These are phyloP conservation scores for Cladorrhinum samala DNA, from an alignment of 495 filamentous ascomycete genomes.

Conservation along the genomic window DNA sequence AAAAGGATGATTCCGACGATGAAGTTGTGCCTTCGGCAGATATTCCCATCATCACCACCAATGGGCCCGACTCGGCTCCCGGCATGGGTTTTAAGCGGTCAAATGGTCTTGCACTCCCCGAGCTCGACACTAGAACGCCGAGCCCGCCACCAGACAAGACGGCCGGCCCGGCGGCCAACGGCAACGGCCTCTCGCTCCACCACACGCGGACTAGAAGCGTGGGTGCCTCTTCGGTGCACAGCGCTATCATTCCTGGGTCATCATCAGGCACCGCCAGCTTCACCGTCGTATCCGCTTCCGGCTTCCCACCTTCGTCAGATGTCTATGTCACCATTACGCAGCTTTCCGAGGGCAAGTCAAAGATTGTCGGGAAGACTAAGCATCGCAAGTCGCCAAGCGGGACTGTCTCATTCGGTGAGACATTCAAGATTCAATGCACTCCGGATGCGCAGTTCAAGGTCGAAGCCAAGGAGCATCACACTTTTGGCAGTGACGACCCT, in stretches of 20 bases:
- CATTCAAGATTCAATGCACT: constrained; percentile 67
- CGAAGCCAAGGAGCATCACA: constrained; percentile 73
- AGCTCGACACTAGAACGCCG: constrained; percentile 23
- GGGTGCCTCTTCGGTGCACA: constrained; percentile 53
- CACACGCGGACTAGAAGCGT: constrained; percentile 66
- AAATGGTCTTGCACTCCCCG: constrained; percentile 21
- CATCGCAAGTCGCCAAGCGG: constrained; percentile 60
- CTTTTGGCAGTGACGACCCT: constrained; percentile 71
- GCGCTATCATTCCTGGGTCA: constrained; percentile 48
- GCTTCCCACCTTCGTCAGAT: constrained; percentile 72
- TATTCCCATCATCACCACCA: constrained; percentile 41
- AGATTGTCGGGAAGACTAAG: constrained; percentile 84
- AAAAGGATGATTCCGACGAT: constrained; percentile 51
- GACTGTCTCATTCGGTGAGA: constrained; percentile 65
- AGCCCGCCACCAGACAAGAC: constrained; percentile 33
- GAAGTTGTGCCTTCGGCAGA: constrained; percentile 28
- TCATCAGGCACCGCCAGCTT: constrained; percentile 74
- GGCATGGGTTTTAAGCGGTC: constrained; percentile 32
- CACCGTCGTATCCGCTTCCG: constrained; percentile 70
- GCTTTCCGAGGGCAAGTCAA: constrained; percentile 53
- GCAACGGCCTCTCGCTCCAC: constrained; percentile 27
- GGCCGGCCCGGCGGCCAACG: constrained; percentile 20
- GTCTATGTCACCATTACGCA: constrained; percentile 72
- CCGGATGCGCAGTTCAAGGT: constrained; percentile 84
- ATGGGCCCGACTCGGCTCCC: constrained; percentile 31